Conservation (phyloP, 2,329 filamentous ascomycete genomes). For the Boeremia lycopersici region DNA sequence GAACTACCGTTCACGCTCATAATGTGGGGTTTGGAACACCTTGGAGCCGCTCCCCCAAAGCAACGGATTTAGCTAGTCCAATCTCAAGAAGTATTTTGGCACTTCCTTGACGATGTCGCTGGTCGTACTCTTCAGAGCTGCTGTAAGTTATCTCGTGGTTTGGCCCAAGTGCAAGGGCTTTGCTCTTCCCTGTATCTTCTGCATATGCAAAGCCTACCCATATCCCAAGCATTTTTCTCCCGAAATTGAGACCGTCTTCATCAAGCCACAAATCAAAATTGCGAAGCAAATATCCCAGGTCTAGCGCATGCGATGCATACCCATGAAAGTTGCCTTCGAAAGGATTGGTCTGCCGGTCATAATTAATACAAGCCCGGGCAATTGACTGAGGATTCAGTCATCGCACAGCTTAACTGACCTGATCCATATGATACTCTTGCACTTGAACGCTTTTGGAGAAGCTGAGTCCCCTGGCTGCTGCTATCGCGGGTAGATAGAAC, state of each 20-base stretch:
- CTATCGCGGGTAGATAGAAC: background rate
- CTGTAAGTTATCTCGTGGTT: background rate
- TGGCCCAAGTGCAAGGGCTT: background rate
- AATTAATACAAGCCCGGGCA: background rate
- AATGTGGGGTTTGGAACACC: background rate
- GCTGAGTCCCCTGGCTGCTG: background rate
- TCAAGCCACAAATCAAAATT: background rate
- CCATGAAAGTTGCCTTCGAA: background rate
- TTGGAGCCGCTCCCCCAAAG: background rate
- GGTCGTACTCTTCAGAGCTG: background rate
- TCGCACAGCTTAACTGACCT: background rate
- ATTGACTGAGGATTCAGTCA: too few species aligned
- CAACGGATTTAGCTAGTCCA: constrained; percentile 1
- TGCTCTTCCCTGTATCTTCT: background rate
- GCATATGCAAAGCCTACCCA: background rate
- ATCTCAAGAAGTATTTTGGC: background rate
- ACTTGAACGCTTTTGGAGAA: background rate
- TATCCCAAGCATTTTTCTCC: background rate
- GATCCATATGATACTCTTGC: constrained; percentile 1
- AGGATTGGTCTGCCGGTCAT: background rate
- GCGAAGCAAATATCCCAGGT: background rate
- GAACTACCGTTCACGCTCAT: background rate
- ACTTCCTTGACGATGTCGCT: background rate
- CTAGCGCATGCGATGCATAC: background rate
- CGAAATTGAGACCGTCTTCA: background rate